Evolutionary conservation across 2,329 filamentous ascomycete genomes (phyloP), one percentile per base, ranked within the genome.

Genomic region (Ophiostoma ulmi): DNA sequence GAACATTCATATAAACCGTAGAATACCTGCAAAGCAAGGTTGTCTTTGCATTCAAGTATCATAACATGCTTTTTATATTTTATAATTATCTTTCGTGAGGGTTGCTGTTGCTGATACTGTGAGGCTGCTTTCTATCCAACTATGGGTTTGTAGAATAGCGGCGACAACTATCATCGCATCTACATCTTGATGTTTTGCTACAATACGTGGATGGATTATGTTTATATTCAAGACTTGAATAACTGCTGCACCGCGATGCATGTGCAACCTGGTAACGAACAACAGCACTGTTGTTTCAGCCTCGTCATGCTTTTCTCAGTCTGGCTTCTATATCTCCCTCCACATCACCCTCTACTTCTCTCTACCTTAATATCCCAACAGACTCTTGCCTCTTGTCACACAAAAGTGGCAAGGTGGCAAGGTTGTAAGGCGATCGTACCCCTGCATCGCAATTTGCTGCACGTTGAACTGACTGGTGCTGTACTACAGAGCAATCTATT

Each of bases 391-490:
- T 31, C 31, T 20, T 48, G 44, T 48, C 44, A 48, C 44, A 48
- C 44, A 48, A 17, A 17, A 4, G 31, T 48, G 44, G 44, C 44
- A 48, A 17, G 31, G 31, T 48, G 44, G 44, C 44, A 48, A 20
- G 38, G 38, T 11, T 39, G 8, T 13, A 39, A 3, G 31, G 38
- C 38, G 38, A 13, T 10, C 38, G 38, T 44, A 48, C 13, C 44
- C 44, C 17, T 48, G 44, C 44, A 44, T 3, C 14, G 6, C 20
- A 26, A 10, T 55, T n/a, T 55, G 44, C 17, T 20, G 44, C 20
- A 55, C 52, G 52, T 55, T 55, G 44, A 48, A 20, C 44, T 48
- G 44, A 52, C 52, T 26, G 52, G 22, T 55, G 52, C 52, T 55
- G 52, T 55, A 8, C n/a, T 22, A 55, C 52, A 55, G 17, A n/a